Percentiles rank a stretch among this genome's conserved stretches.
Conservation (phyloP, 306 rosid genomes). For the Quercus suber region DNA sequence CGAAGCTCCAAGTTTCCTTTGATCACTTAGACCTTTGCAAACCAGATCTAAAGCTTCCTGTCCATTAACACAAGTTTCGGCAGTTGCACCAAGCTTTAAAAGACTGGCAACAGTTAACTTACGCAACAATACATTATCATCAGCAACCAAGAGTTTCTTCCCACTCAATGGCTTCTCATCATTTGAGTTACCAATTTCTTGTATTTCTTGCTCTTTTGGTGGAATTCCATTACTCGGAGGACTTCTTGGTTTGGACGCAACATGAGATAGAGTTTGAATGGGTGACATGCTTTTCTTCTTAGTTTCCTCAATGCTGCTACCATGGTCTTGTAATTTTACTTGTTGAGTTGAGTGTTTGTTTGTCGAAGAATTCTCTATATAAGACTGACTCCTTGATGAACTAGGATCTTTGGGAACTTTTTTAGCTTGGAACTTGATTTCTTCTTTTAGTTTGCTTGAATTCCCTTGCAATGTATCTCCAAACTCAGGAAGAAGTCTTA, state of each 20-base stretch:
- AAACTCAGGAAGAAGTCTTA: constrained; percentile 69
- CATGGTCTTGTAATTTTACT: constrained; percentile 2
- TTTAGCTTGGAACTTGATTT: not conserved
- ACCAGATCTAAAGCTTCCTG: constrained; percentile 46
- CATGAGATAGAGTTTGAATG: not conserved
- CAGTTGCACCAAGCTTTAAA: constrained; percentile 46
- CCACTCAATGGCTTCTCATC: constrained; percentile 38
- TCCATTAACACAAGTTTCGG: constrained; percentile 60
- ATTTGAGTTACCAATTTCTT: constrained; percentile 18
- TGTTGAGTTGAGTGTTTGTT: constrained; percentile 2
- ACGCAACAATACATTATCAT: constrained; percentile 34
- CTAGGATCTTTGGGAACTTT: not conserved
- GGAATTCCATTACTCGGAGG: not conserved
- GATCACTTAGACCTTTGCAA: constrained; percentile 29
- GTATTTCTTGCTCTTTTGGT: constrained; percentile 20
- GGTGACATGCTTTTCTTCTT: constrained; percentile 9
- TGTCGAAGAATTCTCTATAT: not conserved
- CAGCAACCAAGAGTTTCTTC: constrained; percentile 64
- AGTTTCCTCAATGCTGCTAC: not conserved
- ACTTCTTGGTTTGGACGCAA: constrained; percentile 11
- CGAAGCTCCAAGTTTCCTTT: constrained; percentile 4
- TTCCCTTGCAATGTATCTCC: constrained; percentile 35
- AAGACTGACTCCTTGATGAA: constrained; percentile 2
- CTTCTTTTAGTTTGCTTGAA: constrained; percentile 4
- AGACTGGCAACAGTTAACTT: constrained; percentile 30